Evolutionary conservation across 2,329 filamentous ascomycete species (phyloP).

Genomic region (Alternaria triticina): DNA sequence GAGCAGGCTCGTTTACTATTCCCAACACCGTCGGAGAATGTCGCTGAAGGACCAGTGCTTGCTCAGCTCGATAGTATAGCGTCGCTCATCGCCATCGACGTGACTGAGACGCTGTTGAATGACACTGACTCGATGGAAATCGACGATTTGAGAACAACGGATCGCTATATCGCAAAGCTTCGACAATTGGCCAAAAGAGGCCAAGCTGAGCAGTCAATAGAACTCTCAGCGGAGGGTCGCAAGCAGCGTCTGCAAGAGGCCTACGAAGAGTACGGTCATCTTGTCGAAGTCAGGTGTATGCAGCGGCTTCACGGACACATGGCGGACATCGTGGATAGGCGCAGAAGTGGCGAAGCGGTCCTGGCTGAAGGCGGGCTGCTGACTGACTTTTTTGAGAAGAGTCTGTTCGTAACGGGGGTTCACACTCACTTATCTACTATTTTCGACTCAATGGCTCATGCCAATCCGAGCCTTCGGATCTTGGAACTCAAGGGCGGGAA

Average conservation of each 20-base stretch:
- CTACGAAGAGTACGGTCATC: not conserved
- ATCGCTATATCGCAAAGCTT: not conserved
- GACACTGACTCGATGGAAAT: not conserved
- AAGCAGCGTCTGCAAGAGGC: not conserved
- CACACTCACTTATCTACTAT: constrained; percentile 22
- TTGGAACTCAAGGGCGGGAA: constrained; percentile 39
- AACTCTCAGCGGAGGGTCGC: not conserved
- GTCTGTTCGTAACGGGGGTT: constrained; percentile 13
- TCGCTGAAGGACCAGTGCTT: not conserved
- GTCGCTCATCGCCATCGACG: not conserved
- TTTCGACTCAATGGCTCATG: constrained; percentile 47
- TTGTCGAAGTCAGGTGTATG: not conserved
- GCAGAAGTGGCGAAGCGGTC: constrained; percentile 13
- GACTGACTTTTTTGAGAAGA: constrained; percentile 12
- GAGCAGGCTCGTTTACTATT: not conserved
- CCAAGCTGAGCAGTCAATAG: not conserved
- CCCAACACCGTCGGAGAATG: not conserved
- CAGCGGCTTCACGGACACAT: not conserved
- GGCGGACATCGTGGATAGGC: not conserved
- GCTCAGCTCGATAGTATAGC: not conserved
- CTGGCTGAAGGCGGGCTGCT: constrained; percentile 9
- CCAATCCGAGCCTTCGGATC: constrained; percentile 42
- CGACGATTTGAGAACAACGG: not conserved
- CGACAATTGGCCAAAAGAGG: not conserved
- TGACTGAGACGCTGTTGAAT: not conserved